phyloP scores from a whole-genome alignment of 352 stramenopile species.

The Pythium utonaiense region DNA sequence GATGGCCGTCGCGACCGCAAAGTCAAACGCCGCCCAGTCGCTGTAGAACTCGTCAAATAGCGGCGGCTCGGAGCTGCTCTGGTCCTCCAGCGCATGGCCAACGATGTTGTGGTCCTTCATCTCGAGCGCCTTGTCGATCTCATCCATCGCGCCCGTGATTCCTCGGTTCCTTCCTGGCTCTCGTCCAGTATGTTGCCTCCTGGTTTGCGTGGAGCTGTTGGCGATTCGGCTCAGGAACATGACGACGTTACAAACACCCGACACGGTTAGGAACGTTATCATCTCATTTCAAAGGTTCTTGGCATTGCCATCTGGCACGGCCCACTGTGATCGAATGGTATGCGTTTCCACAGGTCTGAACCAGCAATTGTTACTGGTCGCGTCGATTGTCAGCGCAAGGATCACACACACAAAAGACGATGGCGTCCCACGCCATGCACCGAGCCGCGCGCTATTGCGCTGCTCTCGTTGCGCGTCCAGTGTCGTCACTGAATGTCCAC shows the following conservation, averaged over 20 bases:
- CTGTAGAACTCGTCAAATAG: constrained; percentile 77
- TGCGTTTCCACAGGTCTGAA: constrained; percentile 12
- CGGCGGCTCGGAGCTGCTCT: constrained; percentile 16
- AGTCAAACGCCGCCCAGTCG: constrained; percentile 69
- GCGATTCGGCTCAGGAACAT: background rate
- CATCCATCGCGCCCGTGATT: constrained; percentile 12
- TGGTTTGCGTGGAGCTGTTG: background rate
- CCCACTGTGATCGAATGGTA: constrained; percentile 3
- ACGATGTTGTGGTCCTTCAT: constrained; percentile 6
- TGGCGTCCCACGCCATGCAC: constrained; percentile 8
- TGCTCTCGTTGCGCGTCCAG: background rate
- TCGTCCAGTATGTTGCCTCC: background rate
- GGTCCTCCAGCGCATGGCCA: background rate
- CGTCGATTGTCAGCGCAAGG: constrained; percentile 8
- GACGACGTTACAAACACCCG: background rate
- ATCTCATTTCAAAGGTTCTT: background rate
- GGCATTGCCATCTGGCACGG: background rate
- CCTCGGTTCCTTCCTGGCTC: background rate
- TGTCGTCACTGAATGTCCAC: background rate
- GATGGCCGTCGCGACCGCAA: constrained; percentile 52
- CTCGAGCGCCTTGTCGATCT: constrained; percentile 20
- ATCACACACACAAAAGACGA: constrained; percentile 1
- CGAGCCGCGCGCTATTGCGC: constrained; percentile 11
- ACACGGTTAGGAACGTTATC: background rate
- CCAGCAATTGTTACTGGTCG: constrained; percentile 12